A percentile compares a stretch with the other conserved stretches of the same genome.
These are phyloP conservation scores for Claviceps fusiformis DNA, from an alignment of 2,329 filamentous ascomycete species.

Conservation along the genomic window DNA sequence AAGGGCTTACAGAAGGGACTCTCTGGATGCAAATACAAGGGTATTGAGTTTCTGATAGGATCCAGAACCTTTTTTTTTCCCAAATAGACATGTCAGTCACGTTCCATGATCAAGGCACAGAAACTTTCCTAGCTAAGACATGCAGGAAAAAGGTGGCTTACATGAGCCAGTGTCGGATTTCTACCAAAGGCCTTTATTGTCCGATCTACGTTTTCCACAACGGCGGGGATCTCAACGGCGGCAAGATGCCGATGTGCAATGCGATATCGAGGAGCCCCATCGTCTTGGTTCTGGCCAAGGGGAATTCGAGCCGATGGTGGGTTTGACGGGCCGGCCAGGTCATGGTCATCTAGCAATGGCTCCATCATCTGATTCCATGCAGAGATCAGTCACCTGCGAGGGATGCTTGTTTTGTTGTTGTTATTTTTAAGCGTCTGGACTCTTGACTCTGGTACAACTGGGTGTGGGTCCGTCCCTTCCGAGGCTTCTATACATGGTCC, in stretches of 20 bases:
- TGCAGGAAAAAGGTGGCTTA: slow-evolving; percentile 11
- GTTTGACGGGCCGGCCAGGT: background rate
- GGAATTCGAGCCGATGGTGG: background rate
- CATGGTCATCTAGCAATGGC: background rate
- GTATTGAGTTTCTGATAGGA: slow-evolving; percentile 37
- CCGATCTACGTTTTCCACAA: slow-evolving; percentile 30
- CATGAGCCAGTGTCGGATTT: slow-evolving; percentile 24
- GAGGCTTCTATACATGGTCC: background rate
- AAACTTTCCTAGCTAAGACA: background rate
- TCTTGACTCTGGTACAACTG: background rate
- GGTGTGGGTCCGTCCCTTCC: background rate
- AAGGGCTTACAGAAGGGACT: slow-evolving; percentile 69
- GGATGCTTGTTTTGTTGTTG: background rate
- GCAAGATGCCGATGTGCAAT: slow-evolving; percentile 22
- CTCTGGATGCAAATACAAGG: slow-evolving; percentile 65
- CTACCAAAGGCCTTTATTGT: slow-evolving; percentile 29
- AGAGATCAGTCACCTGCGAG: background rate
- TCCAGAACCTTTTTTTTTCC: slow-evolving; percentile 28
- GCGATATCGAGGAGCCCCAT: slow-evolving; percentile 20
- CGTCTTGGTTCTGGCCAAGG: slow-evolving; percentile 6
- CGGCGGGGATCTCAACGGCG: slow-evolving; percentile 30
- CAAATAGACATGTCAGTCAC: background rate
- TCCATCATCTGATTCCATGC: background rate
- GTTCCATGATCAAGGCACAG: background rate
- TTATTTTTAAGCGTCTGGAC: background rate